phyloP scores from a whole-genome alignment of 169 alveolate genomes.

The Eimeria sp. region DNA sequence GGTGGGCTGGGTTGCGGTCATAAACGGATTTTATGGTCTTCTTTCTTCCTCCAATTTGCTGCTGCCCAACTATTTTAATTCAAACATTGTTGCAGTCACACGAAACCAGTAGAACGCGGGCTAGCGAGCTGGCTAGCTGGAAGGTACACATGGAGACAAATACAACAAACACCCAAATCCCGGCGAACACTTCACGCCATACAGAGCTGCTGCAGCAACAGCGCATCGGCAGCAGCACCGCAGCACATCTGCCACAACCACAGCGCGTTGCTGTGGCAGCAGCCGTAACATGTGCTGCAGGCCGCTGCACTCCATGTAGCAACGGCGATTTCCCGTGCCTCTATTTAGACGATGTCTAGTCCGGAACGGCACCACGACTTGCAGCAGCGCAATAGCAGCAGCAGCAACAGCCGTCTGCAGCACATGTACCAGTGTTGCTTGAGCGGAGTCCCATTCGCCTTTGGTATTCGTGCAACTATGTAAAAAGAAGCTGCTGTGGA shows the following conservation, averaged over 20 bases:
- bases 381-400: conserved; percentile 15
- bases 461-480: background rate
- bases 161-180: background rate
- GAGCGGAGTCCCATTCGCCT: background rate
- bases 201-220: background rate
- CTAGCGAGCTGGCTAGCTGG: background rate
- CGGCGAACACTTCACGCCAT: background rate
- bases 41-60: background rate
- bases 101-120: background rate
- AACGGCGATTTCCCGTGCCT: background rate
- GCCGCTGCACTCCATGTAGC: background rate
- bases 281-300: too few relatives aligned
- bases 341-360: background rate
- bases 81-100: background rate
- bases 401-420: background rate
- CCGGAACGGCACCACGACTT: background rate
- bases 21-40: background rate
- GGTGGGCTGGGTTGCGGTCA: background rate
- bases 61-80: background rate
- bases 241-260: too few relatives aligned
- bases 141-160: background rate
- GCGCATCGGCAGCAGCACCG: background rate
- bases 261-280: background rate
- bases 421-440: background rate
- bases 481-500: background rate